Percentiles rank a stretch among this genome's conserved stretches.
Evolutionary conservation across 495 filamentous ascomycete species (phyloP).

Genomic region (Letharia lupina): DNA sequence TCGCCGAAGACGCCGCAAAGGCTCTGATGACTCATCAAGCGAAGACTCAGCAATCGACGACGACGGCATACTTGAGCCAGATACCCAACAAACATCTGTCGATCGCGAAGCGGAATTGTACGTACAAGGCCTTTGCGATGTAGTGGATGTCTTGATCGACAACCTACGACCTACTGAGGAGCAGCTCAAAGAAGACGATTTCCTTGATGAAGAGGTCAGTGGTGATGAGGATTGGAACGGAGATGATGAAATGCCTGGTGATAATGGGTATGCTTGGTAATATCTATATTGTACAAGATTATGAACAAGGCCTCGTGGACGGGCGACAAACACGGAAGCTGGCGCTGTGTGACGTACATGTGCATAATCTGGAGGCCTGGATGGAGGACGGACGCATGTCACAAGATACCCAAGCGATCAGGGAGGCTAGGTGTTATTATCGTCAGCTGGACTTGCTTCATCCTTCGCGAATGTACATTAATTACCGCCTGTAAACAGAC

Average conservation of each 20-base stretch:
- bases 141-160: slow-evolving; percentile 73
- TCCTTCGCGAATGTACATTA: no score
- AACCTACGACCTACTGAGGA: slow-evolving; percentile 68
- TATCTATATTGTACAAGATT: neutral
- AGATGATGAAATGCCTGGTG: slow-evolving; percentile 34
- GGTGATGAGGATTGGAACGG: slow-evolving; percentile 78
- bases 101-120: slow-evolving; percentile 28
- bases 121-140: slow-evolving; percentile 70
- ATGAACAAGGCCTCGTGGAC: neutral
- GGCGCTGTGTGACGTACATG: neutral
- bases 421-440: neutral
- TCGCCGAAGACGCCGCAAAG: slow-evolving; percentile 5
- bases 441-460: neutral
- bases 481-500: no score
- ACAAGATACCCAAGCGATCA: neutral
- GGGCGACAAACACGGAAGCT: neutral
- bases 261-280: slow-evolving; percentile 37
- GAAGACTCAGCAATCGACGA: slow-evolving; percentile 26
- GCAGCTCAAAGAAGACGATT: slow-evolving; percentile 69
- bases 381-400: neutral
- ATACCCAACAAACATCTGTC: slow-evolving; percentile 4
- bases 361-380: neutral
- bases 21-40: slow-evolving; percentile 20
- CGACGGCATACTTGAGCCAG: slow-evolving; percentile 11
- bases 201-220: slow-evolving; percentile 60